Evolutionary conservation across 495 filamentous ascomycete species (phyloP), one percentile per base, ranked within the genome.

Genomic region (Durotheca rogersii): DNA sequence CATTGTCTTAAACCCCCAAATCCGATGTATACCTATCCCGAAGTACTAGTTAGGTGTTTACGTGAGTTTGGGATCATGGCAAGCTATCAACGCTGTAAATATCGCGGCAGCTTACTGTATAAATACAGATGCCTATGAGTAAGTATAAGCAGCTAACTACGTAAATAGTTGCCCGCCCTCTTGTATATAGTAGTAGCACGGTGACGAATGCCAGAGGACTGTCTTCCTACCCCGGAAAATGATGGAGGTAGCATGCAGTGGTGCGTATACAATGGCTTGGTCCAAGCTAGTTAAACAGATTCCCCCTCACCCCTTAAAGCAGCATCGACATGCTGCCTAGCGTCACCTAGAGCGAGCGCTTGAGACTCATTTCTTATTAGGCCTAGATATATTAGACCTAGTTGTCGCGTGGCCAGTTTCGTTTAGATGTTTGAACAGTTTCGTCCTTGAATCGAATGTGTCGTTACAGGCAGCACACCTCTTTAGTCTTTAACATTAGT

Each of bases 381-480:
- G 44, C 18, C 56, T 61, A 11, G 54, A 56, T n/a, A 51, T 14
- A n/a, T 51, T 61, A 10, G 61, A 10, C 18, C 74, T 61, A 6
- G 72, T 72, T 48, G 78, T 77, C 11, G 81, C 81, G 65, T 90
- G 87, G 5, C 64, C 67, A 5, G 71, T 67, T 14, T 85, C 77
- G 62, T 81, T 82, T 27, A 95, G 73, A 70, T 94, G 89, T 53
- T 78, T 73, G 58, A 90, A 90, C 19, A 95, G 68, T 51, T 82
- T 81, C 14, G 78, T 87, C 55, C 81, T 86, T 4, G 84, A 86
- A 0, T 80, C 48, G 56, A 92, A 93, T 0, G 51, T 62, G 10
- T 72, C 72, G 31, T 78, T 70, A 65, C 89, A 94, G 3, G 67
- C 64, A 1, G 71, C 66, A 63, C 89, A 95, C 30, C 65, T 74